Conservation (phyloP, 306 rosid genomes). For the Quercus glauca region DNA sequence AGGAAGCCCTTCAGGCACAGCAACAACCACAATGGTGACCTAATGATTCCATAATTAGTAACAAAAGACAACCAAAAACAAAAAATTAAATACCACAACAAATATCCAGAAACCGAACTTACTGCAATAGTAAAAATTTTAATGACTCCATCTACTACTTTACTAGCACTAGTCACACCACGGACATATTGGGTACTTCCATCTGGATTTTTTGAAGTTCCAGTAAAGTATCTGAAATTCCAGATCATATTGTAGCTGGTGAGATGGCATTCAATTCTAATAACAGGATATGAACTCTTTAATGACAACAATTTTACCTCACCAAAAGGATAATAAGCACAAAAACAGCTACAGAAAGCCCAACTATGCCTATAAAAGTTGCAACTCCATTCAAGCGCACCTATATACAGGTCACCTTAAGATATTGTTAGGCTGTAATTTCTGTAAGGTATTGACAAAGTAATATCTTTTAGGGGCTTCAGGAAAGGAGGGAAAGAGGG, state of each 20-base stretch:
- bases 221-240: constrained; percentile 72
- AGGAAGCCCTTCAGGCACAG: constrained; percentile 98
- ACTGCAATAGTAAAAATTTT: constrained; percentile 93
- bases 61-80: neutral
- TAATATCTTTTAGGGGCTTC: constrained; percentile 3
- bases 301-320: constrained; percentile 50
- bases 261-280: constrained; percentile 10
- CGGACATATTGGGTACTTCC: constrained; percentile 47
- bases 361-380: constrained; percentile 92
- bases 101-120: constrained; percentile 39
- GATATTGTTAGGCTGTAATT: constrained; percentile 17
- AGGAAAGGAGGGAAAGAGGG: constrained; percentile 12
- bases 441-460: constrained; percentile 4
- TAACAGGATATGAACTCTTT: neutral
- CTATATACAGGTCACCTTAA: constrained; percentile 45
- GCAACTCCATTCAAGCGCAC: constrained; percentile 99
- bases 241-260: constrained; percentile 25
- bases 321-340: constrained; percentile 80
- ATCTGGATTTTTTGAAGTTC: constrained; percentile 43
- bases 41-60: constrained; percentile 46
- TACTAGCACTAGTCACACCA: constrained; percentile 57
- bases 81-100: neutral
- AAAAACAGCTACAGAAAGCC: constrained; percentile 77
- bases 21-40: constrained; percentile 99
- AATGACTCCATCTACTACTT: constrained; percentile 57